A percentile compares a stretch with the other conserved stretches of the same genome.
Conservation (phyloP, 2,329 filamentous ascomycete genomes). For the Samsoniella hepiali region DNA sequence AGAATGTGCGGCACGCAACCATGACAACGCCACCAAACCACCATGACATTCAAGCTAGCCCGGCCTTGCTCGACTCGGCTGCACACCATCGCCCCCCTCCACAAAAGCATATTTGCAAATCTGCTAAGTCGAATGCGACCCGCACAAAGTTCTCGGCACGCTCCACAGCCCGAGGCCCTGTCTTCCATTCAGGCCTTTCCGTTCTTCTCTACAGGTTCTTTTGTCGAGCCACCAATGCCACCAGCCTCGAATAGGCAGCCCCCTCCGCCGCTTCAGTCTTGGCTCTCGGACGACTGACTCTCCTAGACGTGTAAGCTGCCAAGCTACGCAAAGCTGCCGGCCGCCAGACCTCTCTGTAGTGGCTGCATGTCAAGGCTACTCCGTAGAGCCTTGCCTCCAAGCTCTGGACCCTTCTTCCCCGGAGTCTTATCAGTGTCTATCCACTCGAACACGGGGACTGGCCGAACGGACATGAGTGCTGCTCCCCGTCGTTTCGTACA, state of each 20-base stretch:
- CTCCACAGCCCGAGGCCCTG: background rate
- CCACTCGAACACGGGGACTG: background rate
- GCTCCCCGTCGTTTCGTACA: background rate
- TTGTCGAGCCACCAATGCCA: constrained; percentile 20
- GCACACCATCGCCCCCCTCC: constrained; percentile 12
- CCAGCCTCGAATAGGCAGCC: constrained; percentile 24
- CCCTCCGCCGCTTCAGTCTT: constrained; percentile 25
- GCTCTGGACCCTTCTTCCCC: constrained; percentile 14
- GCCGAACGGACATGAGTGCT: background rate
- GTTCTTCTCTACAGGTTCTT: constrained; percentile 19
- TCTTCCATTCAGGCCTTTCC: background rate
- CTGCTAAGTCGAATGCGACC: background rate
- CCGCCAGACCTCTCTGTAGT: background rate
- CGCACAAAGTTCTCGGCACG: constrained; percentile 10
- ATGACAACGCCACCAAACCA: constrained; percentile 1
- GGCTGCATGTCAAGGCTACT: background rate
- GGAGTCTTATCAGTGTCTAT: constrained; percentile 8
- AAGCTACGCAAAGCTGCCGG: background rate
- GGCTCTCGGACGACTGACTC: constrained; percentile 17
- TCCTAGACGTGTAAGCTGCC: background rate
- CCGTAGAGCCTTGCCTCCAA: background rate
- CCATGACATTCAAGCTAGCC: background rate
- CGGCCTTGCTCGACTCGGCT: background rate
- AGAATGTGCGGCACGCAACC: background rate
- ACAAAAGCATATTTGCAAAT: constrained; percentile 14